Conservation (phyloP, 2,329 filamentous ascomycete genomes). For the Aspergillus sojae region DNA sequence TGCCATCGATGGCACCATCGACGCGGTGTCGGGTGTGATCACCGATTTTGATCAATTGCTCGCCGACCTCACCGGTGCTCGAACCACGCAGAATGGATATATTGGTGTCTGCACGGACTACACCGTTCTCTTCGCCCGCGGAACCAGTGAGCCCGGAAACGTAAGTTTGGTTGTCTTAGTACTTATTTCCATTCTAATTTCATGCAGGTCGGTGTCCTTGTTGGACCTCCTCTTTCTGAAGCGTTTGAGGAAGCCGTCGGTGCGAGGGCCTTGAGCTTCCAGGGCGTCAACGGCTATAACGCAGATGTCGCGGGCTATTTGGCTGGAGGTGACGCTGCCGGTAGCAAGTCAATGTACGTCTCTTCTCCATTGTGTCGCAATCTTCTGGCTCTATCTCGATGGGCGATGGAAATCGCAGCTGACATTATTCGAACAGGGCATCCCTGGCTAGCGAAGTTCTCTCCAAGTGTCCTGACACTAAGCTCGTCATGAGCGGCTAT, state of each 20-base stretch:
- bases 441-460: neutral
- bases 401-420: neutral
- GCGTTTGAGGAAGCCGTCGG: neutral
- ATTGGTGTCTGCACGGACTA: neutral
- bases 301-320: neutral
- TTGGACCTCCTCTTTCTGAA: neutral
- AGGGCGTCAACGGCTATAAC: neutral
- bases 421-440: neutral
- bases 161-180: neutral
- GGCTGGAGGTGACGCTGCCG: neutral
- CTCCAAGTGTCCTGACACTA: neutral
- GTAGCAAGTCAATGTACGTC: neutral
- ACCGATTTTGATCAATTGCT: slow-evolving; percentile 2
- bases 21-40: neutral
- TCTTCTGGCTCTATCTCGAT: neutral
- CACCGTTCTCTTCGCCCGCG: neutral
- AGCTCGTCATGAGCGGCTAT: slow-evolving; percentile 2
- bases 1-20: neutral
- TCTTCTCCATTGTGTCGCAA: too few species aligned
- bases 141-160: slow-evolving; percentile 5
- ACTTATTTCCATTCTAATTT: neutral
- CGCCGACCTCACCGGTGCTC: neutral
- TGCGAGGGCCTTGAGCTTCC: neutral
- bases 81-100: neutral
- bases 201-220: neutral